Evolutionary conservation across 257 asterid species (phyloP), one percentile per base, ranked within the genome.

Genomic region (Scutellaria barbata): DNA sequence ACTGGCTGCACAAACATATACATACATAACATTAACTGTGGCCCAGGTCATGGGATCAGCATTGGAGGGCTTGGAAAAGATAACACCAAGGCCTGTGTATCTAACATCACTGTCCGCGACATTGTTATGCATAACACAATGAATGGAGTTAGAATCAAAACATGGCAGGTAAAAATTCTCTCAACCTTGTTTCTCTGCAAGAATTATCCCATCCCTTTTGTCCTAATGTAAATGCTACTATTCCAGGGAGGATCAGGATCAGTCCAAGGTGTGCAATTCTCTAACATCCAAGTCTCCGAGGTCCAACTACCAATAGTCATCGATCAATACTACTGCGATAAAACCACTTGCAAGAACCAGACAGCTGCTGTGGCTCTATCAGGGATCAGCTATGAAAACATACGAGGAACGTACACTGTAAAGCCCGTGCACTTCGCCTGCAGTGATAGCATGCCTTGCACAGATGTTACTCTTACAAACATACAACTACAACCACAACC

Each of bases 41-140:
- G 98, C 12, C 96, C 98, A 0, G 99, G 99, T 17, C 97, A 94
- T 54, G 99, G 99, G 33, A 94, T 94, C 74, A 94, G 99, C 79
- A 94, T 94, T 14, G 99, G 99, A 59, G 87, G 96, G 18, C 87
- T 94, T n/a, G 99, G 99, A 20, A 94, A 81, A 59, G 96, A 85
- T 13, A 85, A 85, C 83, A 88, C 93, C 5, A 91, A 85, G 77
- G 99, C 97, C 5, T 91, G 99, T 40, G 99, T 91, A 2, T 94
- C 99, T 5, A 94, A 94, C 33, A 83, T 90, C 77, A 92, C 98
- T 0, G 87, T 90, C 41, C 83, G 96, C 37, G 89, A 92, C 74
- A 62, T 86, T 20, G 39, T 57, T 8, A 84, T 92, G 96, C 86
- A 80, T 9, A 87, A 86, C 83, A 89, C 98, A 1, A 85, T 90